A percentile compares a stretch with the other conserved stretches of the same genome.
These are phyloP conservation scores for Spizellomyces sp. DNA, from an alignment of 192 early-diverging fungal genomes.

Conservation along the genomic window DNA sequence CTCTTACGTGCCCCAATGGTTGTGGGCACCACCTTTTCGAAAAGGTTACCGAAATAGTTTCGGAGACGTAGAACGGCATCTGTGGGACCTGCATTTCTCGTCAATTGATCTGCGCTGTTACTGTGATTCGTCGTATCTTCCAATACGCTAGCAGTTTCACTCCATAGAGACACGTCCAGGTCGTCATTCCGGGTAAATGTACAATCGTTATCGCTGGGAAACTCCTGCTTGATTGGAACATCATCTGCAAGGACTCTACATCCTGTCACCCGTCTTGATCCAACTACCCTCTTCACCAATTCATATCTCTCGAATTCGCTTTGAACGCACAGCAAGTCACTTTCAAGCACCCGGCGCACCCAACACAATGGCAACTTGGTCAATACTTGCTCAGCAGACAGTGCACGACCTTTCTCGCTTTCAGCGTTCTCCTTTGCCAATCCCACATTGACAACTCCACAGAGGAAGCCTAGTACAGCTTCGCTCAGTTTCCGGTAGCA, in stretches of 20 bases:
- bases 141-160: not conserved
- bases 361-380: conserved; percentile 22
- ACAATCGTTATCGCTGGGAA: too few relatives aligned
- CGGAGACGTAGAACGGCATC: too few relatives aligned
- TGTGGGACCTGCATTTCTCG: not conserved
- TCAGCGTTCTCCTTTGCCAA: not conserved
- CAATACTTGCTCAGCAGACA: conserved; percentile 12
- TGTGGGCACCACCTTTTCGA: conserved; percentile 6
- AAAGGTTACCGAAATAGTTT: conserved; percentile 13
- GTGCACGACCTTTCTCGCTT: not conserved
- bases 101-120: not conserved
- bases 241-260: too few relatives aligned
- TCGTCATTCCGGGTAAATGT: too few relatives aligned
- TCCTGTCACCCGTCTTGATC: conserved; percentile 5
- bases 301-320: conserved; percentile 49
- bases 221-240: too few relatives aligned
- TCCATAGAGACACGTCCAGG: conserved; percentile 23
- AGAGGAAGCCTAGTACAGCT: conserved; percentile 15
- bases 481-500: conserved; percentile 4
- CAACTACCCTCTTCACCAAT: conserved; percentile 38
- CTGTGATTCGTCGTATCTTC: not conserved
- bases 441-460: conserved; percentile 15
- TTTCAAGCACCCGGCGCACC: conserved; percentile 28
- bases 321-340: conserved; percentile 30
- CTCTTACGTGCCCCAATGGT: conserved; percentile 2